phyloP scores from a whole-genome alignment of 2,329 filamentous ascomycete genomes.

The Sporothrix sp. region DNA sequence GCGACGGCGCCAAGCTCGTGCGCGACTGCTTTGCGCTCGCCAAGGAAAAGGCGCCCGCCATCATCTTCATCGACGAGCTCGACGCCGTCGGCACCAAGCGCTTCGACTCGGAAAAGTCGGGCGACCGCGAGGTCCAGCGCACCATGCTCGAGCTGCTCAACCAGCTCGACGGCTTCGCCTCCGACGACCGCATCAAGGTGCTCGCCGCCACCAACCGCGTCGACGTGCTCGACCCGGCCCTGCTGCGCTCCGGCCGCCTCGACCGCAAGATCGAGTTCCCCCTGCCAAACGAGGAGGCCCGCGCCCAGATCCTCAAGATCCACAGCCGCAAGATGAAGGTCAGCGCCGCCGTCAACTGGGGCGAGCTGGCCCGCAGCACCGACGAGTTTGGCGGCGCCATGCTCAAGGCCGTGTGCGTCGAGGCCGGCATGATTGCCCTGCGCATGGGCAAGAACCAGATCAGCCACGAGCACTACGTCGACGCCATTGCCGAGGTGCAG shows the following conservation, averaged over 20 bases:
- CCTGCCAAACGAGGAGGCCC: slow-evolving; percentile 91
- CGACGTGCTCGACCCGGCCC: slow-evolving; percentile 83
- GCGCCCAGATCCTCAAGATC: slow-evolving; percentile 93
- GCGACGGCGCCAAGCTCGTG: slow-evolving; percentile 94
- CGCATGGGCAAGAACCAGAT: slow-evolving; percentile 93
- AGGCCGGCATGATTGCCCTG: slow-evolving; percentile 97
- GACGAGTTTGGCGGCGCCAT: slow-evolving; percentile 98
- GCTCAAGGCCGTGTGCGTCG: slow-evolving; percentile 96
- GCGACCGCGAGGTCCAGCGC: slow-evolving; percentile 93
- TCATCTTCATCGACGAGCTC: slow-evolving; percentile 98
- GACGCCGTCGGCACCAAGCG: slow-evolving; percentile 98
- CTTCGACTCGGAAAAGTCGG: slow-evolving; percentile 96
- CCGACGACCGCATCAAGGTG: slow-evolving; percentile 93
- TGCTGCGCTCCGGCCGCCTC: slow-evolving; percentile 83
- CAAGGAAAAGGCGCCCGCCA: slow-evolving; percentile 97
- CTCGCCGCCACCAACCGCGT: slow-evolving; percentile 90
- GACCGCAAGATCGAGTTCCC: slow-evolving; percentile 98
- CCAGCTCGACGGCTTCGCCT: slow-evolving; percentile 95
- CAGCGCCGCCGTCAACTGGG: slow-evolving; percentile 86
- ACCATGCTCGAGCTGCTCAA: slow-evolving; percentile 99
- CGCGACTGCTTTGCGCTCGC: slow-evolving; percentile 95
- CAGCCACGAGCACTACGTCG: slow-evolving; percentile 95
- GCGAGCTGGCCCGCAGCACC: slow-evolving; percentile 87
- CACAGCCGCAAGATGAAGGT: slow-evolving; percentile 98
- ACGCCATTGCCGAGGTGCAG: slow-evolving; percentile 94